Conservation (phyloP, 768 basidiomycete species). For the Boletus rex-veris region DNA sequence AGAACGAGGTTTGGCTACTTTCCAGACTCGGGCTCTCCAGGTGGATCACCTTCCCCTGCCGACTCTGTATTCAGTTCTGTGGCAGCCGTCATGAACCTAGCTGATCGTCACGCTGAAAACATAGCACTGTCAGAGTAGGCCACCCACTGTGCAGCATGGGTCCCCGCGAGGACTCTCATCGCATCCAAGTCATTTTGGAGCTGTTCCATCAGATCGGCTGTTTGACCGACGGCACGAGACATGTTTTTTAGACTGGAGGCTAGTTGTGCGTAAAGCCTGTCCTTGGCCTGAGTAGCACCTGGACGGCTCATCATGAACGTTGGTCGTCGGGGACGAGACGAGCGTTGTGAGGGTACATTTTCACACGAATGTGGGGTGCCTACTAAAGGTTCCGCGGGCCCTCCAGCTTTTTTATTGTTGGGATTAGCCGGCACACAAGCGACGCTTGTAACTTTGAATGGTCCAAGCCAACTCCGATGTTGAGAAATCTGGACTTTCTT, state of each 20-base stretch:
- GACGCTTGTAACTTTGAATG: neutral
- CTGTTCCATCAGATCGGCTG: conserved; percentile 73
- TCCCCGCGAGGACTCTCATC: conserved; percentile 74
- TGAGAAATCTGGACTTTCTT: neutral
- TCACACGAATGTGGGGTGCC: conserved; percentile 11
- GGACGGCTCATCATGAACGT: conserved; percentile 19
- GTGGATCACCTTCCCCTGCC: conserved; percentile 13
- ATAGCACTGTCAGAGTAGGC: neutral
- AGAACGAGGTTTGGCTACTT: conserved; percentile 1
- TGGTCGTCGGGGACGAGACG: neutral
- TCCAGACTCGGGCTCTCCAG: conserved; percentile 4
- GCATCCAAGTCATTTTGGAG: conserved; percentile 73
- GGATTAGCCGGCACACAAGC: neutral
- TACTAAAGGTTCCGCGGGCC: too few species aligned
- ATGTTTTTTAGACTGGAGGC: conserved; percentile 65
- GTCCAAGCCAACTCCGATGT: neutral
- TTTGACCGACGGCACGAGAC: conserved; percentile 63
- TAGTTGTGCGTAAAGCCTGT: conserved; percentile 76
- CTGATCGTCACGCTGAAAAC: neutral
- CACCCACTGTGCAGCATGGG: conserved; percentile 77
- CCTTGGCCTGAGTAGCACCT: conserved; percentile 73
- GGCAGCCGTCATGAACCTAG: conserved; percentile 51
- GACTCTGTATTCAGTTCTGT: conserved; percentile 38
- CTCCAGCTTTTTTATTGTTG: too few species aligned
- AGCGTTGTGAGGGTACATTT: neutral